These are phyloP conservation scores for Spergularia marina DNA, from an alignment of 148 eudicot genomes.

Conservation along the genomic window DNA sequence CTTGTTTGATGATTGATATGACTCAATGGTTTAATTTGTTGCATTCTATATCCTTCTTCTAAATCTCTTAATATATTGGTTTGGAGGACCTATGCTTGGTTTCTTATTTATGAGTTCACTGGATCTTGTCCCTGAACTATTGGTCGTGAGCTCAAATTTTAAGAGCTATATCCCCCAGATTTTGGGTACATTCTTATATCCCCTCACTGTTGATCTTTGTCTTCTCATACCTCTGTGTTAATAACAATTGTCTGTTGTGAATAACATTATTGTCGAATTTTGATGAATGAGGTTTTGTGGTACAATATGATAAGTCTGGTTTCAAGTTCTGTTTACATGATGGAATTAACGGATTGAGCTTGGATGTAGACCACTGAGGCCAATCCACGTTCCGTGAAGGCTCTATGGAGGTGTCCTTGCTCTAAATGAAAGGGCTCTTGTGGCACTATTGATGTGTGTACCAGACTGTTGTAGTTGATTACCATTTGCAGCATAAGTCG, in stretches of 20 bases:
- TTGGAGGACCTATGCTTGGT: not conserved
- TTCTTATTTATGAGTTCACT: not conserved
- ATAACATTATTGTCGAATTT: not conserved
- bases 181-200: not conserved
- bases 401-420: no score
- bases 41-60: not conserved
- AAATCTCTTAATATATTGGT: not conserved
- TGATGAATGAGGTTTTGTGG: no score
- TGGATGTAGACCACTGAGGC: no score
- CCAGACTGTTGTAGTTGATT: no score
- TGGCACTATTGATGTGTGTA: no score
- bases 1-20: not conserved
- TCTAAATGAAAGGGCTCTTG: no score
- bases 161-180: not conserved
- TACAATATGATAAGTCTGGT: no score
- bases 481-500: no score
- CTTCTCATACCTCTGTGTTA: not conserved
- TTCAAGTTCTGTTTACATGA: not conserved
- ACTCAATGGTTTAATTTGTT: not conserved
- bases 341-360: no score
- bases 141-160: not conserved
- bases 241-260: not conserved
- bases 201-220: not conserved
- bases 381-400: no score
- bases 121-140: not conserved